These are phyloP conservation scores for Talaromyces verruculosus DNA, from an alignment of 2,329 filamentous ascomycete species.

Conservation along the genomic window DNA sequence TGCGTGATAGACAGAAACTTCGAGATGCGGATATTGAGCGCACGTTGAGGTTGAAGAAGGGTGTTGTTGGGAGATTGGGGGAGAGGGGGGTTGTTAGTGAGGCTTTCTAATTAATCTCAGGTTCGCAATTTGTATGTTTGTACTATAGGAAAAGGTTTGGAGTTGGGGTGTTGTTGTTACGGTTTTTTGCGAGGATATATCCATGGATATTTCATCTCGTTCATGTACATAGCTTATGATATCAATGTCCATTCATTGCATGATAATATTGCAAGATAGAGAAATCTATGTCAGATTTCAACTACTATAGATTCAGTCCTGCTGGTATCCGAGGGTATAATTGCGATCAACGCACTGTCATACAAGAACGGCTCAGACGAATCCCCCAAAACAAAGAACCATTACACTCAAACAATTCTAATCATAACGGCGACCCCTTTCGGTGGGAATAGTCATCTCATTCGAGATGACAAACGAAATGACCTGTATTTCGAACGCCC, in stretches of 20 bases:
- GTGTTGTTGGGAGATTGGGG: conserved; percentile 45
- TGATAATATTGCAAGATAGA: no score
- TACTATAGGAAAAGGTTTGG: not conserved
- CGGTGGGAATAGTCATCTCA: not conserved
- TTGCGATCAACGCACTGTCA: not conserved
- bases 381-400: not conserved
- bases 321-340: not conserved
- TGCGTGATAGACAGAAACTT: conserved; percentile 48
- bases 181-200: not conserved
- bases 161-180: not conserved
- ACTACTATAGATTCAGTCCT: not conserved
- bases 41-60: conserved; percentile 45
- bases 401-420: not conserved
- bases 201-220: not conserved
- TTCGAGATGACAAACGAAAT: not conserved
- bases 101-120: conserved; percentile 2
- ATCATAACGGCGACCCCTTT: not conserved
- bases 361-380: not conserved
- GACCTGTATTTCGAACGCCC: not conserved
- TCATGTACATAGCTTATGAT: conserved; percentile 5
- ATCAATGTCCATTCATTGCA: not conserved
- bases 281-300: no score
- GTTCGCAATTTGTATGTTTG: not conserved
- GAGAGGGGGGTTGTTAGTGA: conserved; percentile 36
- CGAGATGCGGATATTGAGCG: conserved; percentile 44